These are phyloP conservation scores for Kingdonia uniflora DNA, from an alignment of 164 flowering plant genomes.

Conservation along the genomic window DNA sequence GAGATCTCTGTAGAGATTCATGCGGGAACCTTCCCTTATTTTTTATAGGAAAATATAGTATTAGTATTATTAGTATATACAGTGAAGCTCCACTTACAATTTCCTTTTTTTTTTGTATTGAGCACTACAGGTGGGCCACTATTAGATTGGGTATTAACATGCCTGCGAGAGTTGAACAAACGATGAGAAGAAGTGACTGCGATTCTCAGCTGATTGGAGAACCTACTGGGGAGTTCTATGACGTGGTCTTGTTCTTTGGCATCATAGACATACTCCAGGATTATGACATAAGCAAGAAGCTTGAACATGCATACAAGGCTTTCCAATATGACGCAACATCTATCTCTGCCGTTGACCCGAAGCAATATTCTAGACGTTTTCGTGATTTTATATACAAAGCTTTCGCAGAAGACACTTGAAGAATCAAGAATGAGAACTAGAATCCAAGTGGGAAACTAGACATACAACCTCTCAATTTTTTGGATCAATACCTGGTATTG, in stretches of 20 bases:
- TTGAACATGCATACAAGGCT: constrained; percentile 83
- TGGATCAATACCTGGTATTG: too few species aligned
- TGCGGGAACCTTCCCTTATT: too few species aligned
- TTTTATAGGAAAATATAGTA: too few species aligned
- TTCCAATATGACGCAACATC: constrained; percentile 70
- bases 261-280: constrained; percentile 86
- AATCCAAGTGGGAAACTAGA: too few species aligned
- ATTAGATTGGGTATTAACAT: constrained; percentile 56
- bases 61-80: too few species aligned
- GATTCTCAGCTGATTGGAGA: constrained; percentile 55
- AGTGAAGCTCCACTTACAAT: constrained; percentile 5
- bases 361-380: constrained; percentile 60
- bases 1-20: too few species aligned
- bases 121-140: constrained; percentile 47
- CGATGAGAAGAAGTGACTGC: constrained; percentile 30
- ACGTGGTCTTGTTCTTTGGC: constrained; percentile 66
- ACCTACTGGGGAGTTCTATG: constrained; percentile 63
- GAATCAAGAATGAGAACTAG: constrained; percentile 1
- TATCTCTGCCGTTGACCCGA: constrained; percentile 78
- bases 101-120: background rate
- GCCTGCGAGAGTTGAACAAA: constrained; percentile 67
- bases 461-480: too few species aligned
- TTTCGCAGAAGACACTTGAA: constrained; percentile 31
- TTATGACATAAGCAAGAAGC: constrained; percentile 79
- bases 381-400: constrained; percentile 56